Percentiles rank a stretch among this genome's conserved stretches.
phyloP scores from a whole-genome alignment of 192 early-diverging fungal species.

The Entophlyctis helioformis region DNA sequence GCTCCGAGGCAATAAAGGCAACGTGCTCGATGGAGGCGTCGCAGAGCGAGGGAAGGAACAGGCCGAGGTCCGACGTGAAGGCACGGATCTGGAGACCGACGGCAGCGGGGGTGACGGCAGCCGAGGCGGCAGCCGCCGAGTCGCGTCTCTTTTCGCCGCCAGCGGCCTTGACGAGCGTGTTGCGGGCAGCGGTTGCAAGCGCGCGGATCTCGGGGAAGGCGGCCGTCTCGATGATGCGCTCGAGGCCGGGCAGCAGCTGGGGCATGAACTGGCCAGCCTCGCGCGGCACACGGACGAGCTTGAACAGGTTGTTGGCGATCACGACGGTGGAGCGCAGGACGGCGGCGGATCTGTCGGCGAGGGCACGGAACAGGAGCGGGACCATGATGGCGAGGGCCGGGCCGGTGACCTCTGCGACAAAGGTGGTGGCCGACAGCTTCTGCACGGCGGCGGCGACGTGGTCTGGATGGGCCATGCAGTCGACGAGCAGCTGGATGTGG shows the following conservation, averaged over 20 bases:
- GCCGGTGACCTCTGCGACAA: constrained; percentile 60
- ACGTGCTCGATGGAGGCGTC: too few species aligned
- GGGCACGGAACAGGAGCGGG: constrained; percentile 32
- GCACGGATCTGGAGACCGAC: too few species aligned
- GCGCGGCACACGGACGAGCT: constrained; percentile 62
- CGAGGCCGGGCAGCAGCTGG: constrained; percentile 59
- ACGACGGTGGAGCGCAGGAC: constrained; percentile 58
- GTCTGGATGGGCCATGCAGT: constrained; percentile 63
- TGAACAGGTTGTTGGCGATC: constrained; percentile 77
- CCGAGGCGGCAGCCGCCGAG: too few species aligned
- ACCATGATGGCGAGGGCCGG: constrained; percentile 70
- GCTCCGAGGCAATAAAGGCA: too few species aligned
- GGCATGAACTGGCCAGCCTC: constrained; percentile 71
- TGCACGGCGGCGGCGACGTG: constrained; percentile 62
- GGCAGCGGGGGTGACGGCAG: too few species aligned
- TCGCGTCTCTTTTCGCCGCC: too few species aligned
- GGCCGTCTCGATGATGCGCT: constrained; percentile 59
- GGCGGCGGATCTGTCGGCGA: constrained; percentile 51
- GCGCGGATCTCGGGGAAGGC: constrained; percentile 57
- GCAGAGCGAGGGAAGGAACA: too few species aligned
- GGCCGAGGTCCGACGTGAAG: not conserved
- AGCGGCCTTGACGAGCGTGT: constrained; percentile 42
- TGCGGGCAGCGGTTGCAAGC: constrained; percentile 44
- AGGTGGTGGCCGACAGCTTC: constrained; percentile 61
- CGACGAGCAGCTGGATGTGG: constrained; percentile 61